These are phyloP conservation scores for Aspergillus biplanus DNA, from an alignment of 495 filamentous ascomycete genomes.

Conservation along the genomic window DNA sequence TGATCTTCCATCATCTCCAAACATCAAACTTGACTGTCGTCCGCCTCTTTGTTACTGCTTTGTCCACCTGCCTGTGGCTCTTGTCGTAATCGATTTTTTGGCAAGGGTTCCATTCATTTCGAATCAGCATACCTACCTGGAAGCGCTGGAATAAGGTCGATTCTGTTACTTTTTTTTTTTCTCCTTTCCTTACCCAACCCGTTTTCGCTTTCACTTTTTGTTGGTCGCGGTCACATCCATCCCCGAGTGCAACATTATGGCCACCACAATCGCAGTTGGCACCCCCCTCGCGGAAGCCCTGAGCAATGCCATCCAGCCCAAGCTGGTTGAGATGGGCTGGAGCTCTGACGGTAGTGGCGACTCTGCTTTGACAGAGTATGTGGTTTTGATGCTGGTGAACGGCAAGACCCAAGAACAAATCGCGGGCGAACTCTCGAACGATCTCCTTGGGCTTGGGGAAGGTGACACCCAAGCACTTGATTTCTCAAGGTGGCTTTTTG, in stretches of 20 bases:
- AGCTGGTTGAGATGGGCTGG: conserved; percentile 95
- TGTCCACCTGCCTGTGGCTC: conserved; percentile 7
- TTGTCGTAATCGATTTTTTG: neutral
- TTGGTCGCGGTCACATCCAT: conserved; percentile 9
- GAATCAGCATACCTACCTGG: neutral
- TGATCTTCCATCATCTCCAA: conserved; percentile 25
- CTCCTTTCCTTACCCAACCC: neutral
- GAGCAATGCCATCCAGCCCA: conserved; percentile 80
- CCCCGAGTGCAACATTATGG: conserved; percentile 54
- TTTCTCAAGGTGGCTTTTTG: conserved; percentile 90
- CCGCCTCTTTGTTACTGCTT: conserved; percentile 2
- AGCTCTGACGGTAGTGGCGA: conserved; percentile 77
- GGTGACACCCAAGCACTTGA: conserved; percentile 81
- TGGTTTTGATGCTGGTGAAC: conserved; percentile 94
- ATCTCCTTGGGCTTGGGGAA: conserved; percentile 79
- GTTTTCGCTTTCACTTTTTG: conserved; percentile 1
- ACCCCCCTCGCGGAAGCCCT: conserved; percentile 84
- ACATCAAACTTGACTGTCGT: conserved; percentile 16
- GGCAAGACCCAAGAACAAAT: conserved; percentile 90
- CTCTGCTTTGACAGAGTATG: conserved; percentile 88
- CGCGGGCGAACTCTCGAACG: conserved; percentile 83
- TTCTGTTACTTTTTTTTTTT: neutral
- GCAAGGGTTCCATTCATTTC: neutral
- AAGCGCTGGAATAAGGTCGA: neutral
- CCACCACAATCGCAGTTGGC: conserved; percentile 69